These are phyloP conservation scores for Penicillium expansum DNA, from an alignment of 2,329 filamentous ascomycete species.

Conservation along the genomic window DNA sequence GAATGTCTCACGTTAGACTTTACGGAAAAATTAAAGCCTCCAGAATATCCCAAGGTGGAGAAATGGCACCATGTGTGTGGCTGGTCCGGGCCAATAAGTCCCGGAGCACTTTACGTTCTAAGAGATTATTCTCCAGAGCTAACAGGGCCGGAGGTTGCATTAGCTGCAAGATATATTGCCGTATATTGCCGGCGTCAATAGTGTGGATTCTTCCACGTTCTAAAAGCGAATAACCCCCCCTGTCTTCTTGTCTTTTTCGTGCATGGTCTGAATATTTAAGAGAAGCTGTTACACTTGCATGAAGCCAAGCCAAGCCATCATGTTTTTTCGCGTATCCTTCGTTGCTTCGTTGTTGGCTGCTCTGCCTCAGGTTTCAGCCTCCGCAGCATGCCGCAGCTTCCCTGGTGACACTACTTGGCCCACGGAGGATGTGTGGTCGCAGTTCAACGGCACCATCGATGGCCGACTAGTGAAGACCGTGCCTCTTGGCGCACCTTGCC, in stretches of 20 bases:
- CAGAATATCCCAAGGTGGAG: not conserved
- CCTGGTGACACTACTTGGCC: slow-evolving; percentile 59
- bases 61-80: not conserved
- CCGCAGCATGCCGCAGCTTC: slow-evolving; percentile 45
- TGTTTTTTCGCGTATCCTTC: not conserved
- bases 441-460: slow-evolving; percentile 52
- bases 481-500: slow-evolving; percentile 55
- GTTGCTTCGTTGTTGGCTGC: slow-evolving; percentile 3
- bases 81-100: not conserved
- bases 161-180: not conserved
- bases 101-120: not conserved
- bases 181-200: not conserved
- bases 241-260: not conserved
- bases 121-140: not conserved
- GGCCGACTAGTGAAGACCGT: slow-evolving; percentile 53
- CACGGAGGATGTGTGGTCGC: slow-evolving; percentile 44
- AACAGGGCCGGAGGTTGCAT: not conserved
- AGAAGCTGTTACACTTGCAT: not conserved
- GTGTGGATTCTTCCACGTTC: not conserved
- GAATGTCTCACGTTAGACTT: not conserved
- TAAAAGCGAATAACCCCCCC: not conserved
- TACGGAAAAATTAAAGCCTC: not conserved
- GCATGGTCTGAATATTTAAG: not conserved
- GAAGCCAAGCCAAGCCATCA: not conserved
- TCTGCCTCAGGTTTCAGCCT: not conserved